Percentiles rank a stretch among this genome's conserved stretches.
phyloP scores from a whole-genome alignment of 768 basidiomycete species.

The Collybiopsis confluens region DNA sequence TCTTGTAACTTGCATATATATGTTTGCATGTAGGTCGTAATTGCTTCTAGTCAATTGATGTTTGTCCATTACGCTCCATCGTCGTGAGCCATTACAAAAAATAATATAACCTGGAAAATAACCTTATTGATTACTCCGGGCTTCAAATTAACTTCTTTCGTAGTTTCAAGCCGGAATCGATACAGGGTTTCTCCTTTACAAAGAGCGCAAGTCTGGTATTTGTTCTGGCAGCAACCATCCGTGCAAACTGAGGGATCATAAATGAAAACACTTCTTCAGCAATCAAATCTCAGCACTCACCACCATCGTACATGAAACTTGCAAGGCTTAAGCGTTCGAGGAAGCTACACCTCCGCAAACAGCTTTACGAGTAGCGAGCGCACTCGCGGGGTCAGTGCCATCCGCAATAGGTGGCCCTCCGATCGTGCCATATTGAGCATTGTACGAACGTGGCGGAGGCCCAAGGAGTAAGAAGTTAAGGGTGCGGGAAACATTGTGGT shows the following conservation, averaged over 20 bases:
- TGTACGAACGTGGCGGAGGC: background rate
- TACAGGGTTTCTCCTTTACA: background rate
- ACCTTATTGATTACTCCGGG: no score
- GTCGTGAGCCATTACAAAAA: no score
- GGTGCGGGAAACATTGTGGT: no score
- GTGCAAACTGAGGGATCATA: background rate
- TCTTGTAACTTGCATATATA: no score
- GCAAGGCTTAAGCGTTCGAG: background rate
- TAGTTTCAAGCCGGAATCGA: no score
- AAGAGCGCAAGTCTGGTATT: background rate
- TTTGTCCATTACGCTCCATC: no score
- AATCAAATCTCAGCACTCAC: background rate
- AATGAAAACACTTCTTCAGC: background rate
- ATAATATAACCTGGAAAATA: no score
- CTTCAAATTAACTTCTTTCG: no score
- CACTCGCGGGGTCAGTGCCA: background rate
- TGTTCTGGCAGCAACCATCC: background rate
- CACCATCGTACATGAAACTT: background rate
- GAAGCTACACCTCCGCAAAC: background rate
- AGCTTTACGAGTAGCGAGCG: background rate
- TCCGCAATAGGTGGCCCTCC: background rate
- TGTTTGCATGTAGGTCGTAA: no score
- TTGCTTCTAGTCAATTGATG: no score
- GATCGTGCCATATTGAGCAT: background rate
- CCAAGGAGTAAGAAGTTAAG: background rate